These are phyloP conservation scores for Sclerotinia spermophila DNA, from an alignment of 2,329 filamentous ascomycete species.

Conservation along the genomic window DNA sequence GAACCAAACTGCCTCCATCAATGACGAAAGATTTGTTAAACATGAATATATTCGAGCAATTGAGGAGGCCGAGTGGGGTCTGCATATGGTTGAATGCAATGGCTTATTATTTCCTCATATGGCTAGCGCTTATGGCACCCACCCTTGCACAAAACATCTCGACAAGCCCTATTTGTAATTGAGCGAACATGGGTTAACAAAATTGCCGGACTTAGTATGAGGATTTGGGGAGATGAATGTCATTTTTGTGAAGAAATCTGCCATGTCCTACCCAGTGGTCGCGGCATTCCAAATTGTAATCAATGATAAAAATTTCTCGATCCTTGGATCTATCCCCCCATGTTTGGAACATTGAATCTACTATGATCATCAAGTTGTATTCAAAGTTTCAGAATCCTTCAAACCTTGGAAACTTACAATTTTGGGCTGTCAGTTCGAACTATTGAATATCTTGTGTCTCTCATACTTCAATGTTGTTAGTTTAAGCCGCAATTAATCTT, in stretches of 20 bases:
- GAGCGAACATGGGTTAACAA: not conserved
- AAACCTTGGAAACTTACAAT: not conserved
- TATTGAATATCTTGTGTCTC: not conserved
- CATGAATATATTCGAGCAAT: not conserved
- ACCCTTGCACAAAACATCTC: not conserved
- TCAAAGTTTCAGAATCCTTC: not conserved
- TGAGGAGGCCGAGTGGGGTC: not conserved
- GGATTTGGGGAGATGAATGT: not conserved
- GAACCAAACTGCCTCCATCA: not conserved
- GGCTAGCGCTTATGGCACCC: not conserved
- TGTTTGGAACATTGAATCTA: not conserved
- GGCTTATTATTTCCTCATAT: not conserved
- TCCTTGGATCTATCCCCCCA: not conserved
- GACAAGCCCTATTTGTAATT: not conserved
- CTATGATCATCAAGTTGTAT: not conserved
- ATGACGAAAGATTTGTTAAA: not conserved
- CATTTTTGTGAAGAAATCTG: too few relatives aligned
- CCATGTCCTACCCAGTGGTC: not conserved
- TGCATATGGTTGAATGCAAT: not conserved
- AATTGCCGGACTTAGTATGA: not conserved
- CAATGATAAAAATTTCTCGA: not conserved
- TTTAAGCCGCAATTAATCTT: not conserved
- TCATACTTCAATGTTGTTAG: not conserved
- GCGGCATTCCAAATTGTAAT: not conserved
- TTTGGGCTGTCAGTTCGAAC: not conserved